A percentile compares a stretch with the other conserved stretches of the same genome.
phyloP scores from a whole-genome alignment of 768 basidiomycete genomes.

The Termitomyces sp. region DNA sequence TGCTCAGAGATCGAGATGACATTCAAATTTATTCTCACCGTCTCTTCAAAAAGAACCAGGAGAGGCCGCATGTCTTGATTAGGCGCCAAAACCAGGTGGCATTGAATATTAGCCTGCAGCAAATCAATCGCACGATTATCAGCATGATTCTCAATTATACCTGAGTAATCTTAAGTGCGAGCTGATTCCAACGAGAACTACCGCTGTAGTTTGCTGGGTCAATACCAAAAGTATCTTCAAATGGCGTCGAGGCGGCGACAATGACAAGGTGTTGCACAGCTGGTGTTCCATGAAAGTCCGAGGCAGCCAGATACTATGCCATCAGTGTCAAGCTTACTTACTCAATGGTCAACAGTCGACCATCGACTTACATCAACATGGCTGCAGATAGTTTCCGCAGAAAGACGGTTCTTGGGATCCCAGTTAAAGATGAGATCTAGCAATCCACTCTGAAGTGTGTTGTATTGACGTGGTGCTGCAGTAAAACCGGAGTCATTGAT shows the following conservation, averaged over 20 bases:
- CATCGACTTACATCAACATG: slow-evolving; percentile 40
- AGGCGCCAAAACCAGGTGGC: slow-evolving; percentile 50
- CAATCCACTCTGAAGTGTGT: slow-evolving; percentile 30
- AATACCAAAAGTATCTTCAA: slow-evolving; percentile 22
- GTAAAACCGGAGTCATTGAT: slow-evolving; percentile 24
- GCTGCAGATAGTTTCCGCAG: slow-evolving; percentile 34
- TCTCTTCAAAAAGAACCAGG: slow-evolving; percentile 42
- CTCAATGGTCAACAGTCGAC: background rate
- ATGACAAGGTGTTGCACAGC: slow-evolving; percentile 47
- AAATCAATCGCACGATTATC: background rate
- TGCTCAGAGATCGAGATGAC: slow-evolving; percentile 4
- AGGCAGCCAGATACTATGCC: slow-evolving; percentile 29
- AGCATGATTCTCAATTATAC: slow-evolving; percentile 24
- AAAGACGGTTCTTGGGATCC: slow-evolving; percentile 38
- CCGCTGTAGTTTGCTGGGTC: slow-evolving; percentile 22
- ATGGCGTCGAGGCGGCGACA: slow-evolving; percentile 45
- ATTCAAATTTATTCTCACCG: slow-evolving; percentile 24
- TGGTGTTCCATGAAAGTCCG: slow-evolving; percentile 23
- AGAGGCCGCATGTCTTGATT: slow-evolving; percentile 42
- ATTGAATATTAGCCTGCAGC: slow-evolving; percentile 47
- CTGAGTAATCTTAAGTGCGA: slow-evolving; percentile 40
- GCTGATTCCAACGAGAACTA: slow-evolving; percentile 33
- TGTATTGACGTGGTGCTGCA: slow-evolving; percentile 35
- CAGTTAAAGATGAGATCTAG: slow-evolving; percentile 38
- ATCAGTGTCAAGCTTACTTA: background rate